phyloP scores from a whole-genome alignment of 129 eudicot genomes.

The Centaurea solstitialis region DNA sequence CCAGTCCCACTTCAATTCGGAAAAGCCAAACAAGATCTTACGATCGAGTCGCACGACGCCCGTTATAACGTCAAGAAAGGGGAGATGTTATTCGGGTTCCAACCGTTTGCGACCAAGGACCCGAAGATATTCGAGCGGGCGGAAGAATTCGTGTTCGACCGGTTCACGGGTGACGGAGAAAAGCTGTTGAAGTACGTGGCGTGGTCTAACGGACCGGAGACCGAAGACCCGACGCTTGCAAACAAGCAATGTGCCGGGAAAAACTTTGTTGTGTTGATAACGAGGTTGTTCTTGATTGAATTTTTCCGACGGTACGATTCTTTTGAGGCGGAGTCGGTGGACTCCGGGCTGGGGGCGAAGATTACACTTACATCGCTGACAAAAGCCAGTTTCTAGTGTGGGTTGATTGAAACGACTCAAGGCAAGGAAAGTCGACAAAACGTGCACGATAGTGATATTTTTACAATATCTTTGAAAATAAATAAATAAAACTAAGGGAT shows the following conservation, averaged over 20 bases:
- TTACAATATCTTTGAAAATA: too few species aligned
- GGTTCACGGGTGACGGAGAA: neutral
- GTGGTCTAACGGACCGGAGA: slow-evolving; percentile 73
- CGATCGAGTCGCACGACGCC: neutral
- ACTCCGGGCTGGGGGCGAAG: slow-evolving; percentile 47
- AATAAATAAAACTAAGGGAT: neutral
- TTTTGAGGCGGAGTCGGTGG: slow-evolving; percentile 45
- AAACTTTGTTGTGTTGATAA: slow-evolving; percentile 54
- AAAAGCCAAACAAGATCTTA: neutral
- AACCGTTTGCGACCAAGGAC: neutral
- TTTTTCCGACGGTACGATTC: slow-evolving; percentile 62
- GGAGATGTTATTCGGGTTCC: neutral
- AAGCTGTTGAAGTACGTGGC: slow-evolving; percentile 27
- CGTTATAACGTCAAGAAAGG: neutral
- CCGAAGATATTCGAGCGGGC: neutral
- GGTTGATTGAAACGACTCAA: neutral
- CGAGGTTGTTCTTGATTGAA: slow-evolving; percentile 55
- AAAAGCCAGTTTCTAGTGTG: slow-evolving; percentile 37
- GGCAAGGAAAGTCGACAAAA: neutral
- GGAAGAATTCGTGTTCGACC: neutral
- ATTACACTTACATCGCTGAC: slow-evolving; percentile 56
- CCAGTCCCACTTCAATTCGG: neutral
- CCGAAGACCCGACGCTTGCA: slow-evolving; percentile 34
- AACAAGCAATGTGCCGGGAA: slow-evolving; percentile 79
- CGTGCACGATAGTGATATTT: neutral